phyloP scores from a whole-genome alignment of 495 filamentous ascomycete species.

The Sordaria brevicollis region DNA sequence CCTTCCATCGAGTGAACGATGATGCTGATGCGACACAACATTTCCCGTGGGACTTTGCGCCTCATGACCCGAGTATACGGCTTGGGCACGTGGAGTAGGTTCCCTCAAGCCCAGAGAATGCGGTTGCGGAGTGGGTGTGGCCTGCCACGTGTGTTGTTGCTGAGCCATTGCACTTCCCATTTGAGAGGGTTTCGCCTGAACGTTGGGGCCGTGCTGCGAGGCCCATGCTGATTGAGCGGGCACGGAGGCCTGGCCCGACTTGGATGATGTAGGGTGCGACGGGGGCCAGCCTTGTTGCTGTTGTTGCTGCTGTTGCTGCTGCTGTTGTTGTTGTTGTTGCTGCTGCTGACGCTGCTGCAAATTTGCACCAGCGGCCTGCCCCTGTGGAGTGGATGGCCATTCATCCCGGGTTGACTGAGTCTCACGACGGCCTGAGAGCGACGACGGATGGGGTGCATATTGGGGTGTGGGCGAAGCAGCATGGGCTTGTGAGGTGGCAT shows the following conservation, averaged over 20 bases:
- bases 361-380: constrained; percentile 2
- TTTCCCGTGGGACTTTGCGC: constrained; percentile 13
- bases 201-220: constrained; percentile 25
- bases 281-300: constrained; percentile 17
- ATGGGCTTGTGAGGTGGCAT: constrained; percentile 11
- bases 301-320: constrained; percentile 5
- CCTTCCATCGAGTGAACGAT: constrained; percentile 10
- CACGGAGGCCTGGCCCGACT: constrained; percentile 25
- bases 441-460: constrained; percentile 15
- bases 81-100: constrained; percentile 23
- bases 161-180: constrained; percentile 27
- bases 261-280: constrained; percentile 29
- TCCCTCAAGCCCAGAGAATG: constrained; percentile 29
- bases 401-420: constrained; percentile 6
- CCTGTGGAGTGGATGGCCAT: constrained; percentile 8
- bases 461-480: constrained; percentile 17
- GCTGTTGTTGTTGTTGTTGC: constrained; percentile 11
- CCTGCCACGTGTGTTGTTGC: constrained; percentile 14
- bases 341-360: constrained; percentile 14
- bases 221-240: constrained; percentile 33
- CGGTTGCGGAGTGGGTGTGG: constrained; percentile 11
- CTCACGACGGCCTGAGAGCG: constrained; percentile 9
- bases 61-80: constrained; percentile 18
- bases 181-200: constrained; percentile 24
- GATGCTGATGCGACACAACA: constrained; percentile 18